A percentile compares a stretch with the other conserved stretches of the same genome.
Evolutionary conservation across 805 yeast species (phyloP).

Genomic region (Lachancea quebecensis): DNA sequence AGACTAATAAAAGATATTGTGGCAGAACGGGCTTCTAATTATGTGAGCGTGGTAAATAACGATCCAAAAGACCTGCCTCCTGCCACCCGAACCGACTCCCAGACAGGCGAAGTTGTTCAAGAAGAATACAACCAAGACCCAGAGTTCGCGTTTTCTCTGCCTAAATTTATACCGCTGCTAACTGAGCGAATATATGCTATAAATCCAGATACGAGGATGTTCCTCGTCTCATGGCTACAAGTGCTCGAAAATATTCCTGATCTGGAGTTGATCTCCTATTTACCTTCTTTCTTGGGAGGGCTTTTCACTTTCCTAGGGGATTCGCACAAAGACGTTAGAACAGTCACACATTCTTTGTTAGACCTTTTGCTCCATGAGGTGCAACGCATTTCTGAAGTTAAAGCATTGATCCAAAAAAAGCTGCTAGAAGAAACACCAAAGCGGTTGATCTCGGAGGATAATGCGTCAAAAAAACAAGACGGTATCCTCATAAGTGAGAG

Average conservation of each 20-base stretch:
- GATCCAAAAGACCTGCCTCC: slow-evolving; percentile 38
- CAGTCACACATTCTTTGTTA: slow-evolving; percentile 73
- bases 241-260: slow-evolving; percentile 91
- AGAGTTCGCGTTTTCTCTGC: slow-evolving; percentile 62
- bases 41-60: slow-evolving; percentile 63
- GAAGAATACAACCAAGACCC: slow-evolving; percentile 53
- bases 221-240: slow-evolving; percentile 88
- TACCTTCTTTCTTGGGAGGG: slow-evolving; percentile 83
- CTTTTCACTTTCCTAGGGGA: slow-evolving; percentile 73
- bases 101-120: slow-evolving; percentile 52
- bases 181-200: slow-evolving; percentile 87
- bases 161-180: slow-evolving; percentile 83
- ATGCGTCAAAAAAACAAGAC: slow-evolving; percentile 25
- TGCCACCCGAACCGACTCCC: slow-evolving; percentile 41
- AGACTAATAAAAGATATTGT: slow-evolving; percentile 89
- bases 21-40: slow-evolving; percentile 86
- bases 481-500: slow-evolving; percentile 29
- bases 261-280: slow-evolving; percentile 73
- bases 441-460: slow-evolving; percentile 17
- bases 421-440: slow-evolving; percentile 17
- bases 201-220: slow-evolving; percentile 88
- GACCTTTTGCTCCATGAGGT: slow-evolving; percentile 75
- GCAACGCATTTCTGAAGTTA: slow-evolving; percentile 64
- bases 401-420: slow-evolving; percentile 39
- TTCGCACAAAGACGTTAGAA: slow-evolving; percentile 78